Conservation (phyloP, 768 basidiomycete genomes). For the Pholiota conissans region DNA sequence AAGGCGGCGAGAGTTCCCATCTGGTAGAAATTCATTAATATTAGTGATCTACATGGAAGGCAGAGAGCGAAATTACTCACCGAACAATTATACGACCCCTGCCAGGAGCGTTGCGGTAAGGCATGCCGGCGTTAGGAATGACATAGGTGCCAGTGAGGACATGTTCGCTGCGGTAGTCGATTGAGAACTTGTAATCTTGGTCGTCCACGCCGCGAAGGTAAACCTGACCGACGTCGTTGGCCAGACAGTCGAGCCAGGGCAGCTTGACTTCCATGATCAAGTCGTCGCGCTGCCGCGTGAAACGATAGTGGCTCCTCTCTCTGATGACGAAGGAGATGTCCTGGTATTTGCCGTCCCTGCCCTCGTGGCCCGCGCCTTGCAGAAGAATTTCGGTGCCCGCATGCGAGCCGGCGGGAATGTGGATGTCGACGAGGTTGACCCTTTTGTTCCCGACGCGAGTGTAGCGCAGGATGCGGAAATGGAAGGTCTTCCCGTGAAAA, state of each 20-base stretch:
- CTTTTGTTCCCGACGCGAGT: constrained; percentile 44
- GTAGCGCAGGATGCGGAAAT: constrained; percentile 55
- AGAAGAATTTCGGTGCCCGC: constrained; percentile 56
- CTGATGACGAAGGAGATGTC: constrained; percentile 61
- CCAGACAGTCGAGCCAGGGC: constrained; percentile 52
- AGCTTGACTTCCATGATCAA: constrained; percentile 50
- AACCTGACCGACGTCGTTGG: constrained; percentile 43
- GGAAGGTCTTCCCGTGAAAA: constrained; percentile 47
- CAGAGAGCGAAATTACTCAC: constrained; percentile 14
- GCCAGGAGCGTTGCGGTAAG: constrained; percentile 33
- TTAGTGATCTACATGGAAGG: background rate
- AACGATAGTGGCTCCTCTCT: constrained; percentile 50
- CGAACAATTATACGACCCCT: constrained; percentile 25
- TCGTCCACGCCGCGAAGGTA: constrained; percentile 54
- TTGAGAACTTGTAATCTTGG: constrained; percentile 41
- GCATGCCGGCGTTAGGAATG: constrained; percentile 59
- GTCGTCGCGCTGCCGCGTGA: constrained; percentile 50
- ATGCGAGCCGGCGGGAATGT: constrained; percentile 55
- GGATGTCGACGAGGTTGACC: constrained; percentile 49
- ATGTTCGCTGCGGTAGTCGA: constrained; percentile 47
- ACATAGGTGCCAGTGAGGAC: constrained; percentile 41
- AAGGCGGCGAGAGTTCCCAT: constrained; percentile 27
- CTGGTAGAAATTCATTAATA: constrained; percentile 13
- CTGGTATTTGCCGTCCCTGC: constrained; percentile 54
- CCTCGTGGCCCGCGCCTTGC: constrained; percentile 55